These are phyloP conservation scores for Fusarium staphyleae DNA, from an alignment of 2,329 filamentous ascomycete genomes.

Conservation along the genomic window DNA sequence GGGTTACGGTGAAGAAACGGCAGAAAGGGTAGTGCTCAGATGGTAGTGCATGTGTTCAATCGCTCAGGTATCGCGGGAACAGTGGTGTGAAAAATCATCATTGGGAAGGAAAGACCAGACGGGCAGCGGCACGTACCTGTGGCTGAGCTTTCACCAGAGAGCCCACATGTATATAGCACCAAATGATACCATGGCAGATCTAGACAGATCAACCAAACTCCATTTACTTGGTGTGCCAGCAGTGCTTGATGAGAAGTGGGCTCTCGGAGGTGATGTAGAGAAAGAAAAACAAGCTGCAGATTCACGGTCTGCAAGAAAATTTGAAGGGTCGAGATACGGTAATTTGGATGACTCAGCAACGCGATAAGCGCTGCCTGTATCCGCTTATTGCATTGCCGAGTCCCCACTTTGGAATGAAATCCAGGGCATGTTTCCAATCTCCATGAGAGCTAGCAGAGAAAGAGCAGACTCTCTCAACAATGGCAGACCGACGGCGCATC, in stretches of 20 bases:
- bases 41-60: constrained; percentile 78
- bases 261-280: constrained; percentile 22
- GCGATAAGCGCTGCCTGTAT: constrained; percentile 9
- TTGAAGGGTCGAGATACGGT: constrained; percentile 28
- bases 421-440: constrained; percentile 19
- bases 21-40: constrained; percentile 57
- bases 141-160: constrained; percentile 6
- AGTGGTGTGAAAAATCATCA: constrained; percentile 66
- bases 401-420: constrained; percentile 28
- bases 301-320: constrained; percentile 27
- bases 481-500: constrained; percentile 87
- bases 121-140: constrained; percentile 35
- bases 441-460: constrained; percentile 2
- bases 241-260: not conserved
- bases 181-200: not conserved
- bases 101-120: constrained; percentile 31
- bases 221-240: not conserved
- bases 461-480: constrained; percentile 44
- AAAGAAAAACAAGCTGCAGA: constrained; percentile 16
- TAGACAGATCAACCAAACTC: not conserved
- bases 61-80: constrained; percentile 70
- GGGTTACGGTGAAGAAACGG: not conserved
- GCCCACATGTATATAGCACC: not conserved
- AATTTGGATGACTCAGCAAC: constrained; percentile 32
- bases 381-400: constrained; percentile 27